Evolutionary conservation across 176 grass and related monocot genomes (phyloP).

Genomic region (Thalia dealbata): DNA sequence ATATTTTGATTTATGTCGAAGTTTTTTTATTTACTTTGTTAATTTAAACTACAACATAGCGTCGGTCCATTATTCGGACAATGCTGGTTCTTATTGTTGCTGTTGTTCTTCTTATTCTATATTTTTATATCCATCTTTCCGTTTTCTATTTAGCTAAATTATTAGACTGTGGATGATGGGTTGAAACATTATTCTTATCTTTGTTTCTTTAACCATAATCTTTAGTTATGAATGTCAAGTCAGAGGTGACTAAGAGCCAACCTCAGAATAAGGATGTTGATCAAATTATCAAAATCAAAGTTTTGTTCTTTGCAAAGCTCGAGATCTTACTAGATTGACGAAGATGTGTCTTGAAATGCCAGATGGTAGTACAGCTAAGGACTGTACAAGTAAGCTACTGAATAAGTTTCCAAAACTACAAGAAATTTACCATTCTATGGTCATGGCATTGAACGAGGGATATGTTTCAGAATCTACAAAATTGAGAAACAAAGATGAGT

Average conservation of each 20-base stretch:
- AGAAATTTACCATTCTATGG: slow-evolving; percentile 69
- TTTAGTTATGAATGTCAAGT: background rate
- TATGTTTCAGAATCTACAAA: slow-evolving; percentile 52
- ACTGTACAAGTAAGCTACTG: slow-evolving; percentile 52
- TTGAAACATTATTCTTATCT: too few relatives aligned
- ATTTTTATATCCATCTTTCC: too few relatives aligned
- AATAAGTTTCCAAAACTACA: slow-evolving; percentile 56
- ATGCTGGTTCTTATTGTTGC: too few relatives aligned
- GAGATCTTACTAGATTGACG: slow-evolving; percentile 49
- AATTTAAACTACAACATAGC: too few relatives aligned
- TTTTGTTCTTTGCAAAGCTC: slow-evolving; percentile 79
- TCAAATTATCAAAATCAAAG: slow-evolving; percentile 36
- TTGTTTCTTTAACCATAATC: background rate
- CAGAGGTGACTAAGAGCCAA: background rate
- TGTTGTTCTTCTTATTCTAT: too few relatives aligned
- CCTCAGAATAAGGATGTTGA: background rate
- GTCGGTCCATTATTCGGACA: too few relatives aligned
- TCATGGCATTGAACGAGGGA: slow-evolving; percentile 77
- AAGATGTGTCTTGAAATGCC: slow-evolving; percentile 44
- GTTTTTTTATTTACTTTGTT: too few relatives aligned
- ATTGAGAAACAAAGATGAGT: slow-evolving; percentile 55
- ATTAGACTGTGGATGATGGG: too few relatives aligned
- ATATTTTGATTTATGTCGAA: too few relatives aligned
- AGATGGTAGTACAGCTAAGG: slow-evolving; percentile 42
- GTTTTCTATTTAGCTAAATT: too few relatives aligned